Conservation (phyloP, 495 filamentous ascomycete genomes). For the Recurvomyces mirabilis region DNA sequence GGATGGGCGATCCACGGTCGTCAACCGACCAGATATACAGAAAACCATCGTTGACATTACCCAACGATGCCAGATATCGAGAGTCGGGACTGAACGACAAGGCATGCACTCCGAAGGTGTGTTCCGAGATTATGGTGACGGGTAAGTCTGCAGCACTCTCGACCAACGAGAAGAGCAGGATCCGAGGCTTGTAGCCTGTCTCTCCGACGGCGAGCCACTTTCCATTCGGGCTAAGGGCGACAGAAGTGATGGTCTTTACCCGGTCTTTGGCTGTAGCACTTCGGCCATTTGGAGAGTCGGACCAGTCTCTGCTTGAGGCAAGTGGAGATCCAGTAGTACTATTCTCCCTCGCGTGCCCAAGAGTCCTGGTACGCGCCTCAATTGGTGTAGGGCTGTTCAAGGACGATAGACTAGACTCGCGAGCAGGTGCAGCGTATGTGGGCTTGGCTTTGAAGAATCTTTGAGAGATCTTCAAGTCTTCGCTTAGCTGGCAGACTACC, state of each 20-base stretch:
- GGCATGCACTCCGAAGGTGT: conserved; percentile 77
- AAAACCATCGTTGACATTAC: conserved; percentile 83
- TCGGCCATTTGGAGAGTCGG: conserved; percentile 42
- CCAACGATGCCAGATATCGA: conserved; percentile 77
- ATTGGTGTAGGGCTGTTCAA: conserved; percentile 30
- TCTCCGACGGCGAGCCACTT: conserved; percentile 86
- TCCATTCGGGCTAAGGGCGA: conserved; percentile 83
- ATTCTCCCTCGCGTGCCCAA: conserved; percentile 46
- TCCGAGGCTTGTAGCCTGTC: conserved; percentile 86
- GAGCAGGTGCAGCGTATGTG: conserved; percentile 52
- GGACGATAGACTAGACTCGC: conserved; percentile 23
- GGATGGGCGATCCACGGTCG: conserved; percentile 61
- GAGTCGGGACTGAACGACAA: conserved; percentile 84
- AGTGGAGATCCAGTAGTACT: conserved; percentile 29
- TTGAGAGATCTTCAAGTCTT: conserved; percentile 59
- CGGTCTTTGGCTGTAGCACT: conserved; percentile 78
- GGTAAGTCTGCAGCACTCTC: conserved; percentile 72
- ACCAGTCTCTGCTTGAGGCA: conserved; percentile 18
- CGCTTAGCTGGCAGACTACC: conserved; percentile 72
- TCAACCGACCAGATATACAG: conserved; percentile 85
- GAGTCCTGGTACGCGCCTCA: conserved; percentile 49
- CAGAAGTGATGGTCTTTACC: conserved; percentile 91
- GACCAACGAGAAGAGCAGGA: conserved; percentile 74
- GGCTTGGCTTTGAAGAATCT: conserved; percentile 85
- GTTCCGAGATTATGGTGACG: conserved; percentile 75